Evolutionary conservation across 2,329 filamentous ascomycete species (phyloP).

Genomic region (Blastomyces gilchristii): DNA sequence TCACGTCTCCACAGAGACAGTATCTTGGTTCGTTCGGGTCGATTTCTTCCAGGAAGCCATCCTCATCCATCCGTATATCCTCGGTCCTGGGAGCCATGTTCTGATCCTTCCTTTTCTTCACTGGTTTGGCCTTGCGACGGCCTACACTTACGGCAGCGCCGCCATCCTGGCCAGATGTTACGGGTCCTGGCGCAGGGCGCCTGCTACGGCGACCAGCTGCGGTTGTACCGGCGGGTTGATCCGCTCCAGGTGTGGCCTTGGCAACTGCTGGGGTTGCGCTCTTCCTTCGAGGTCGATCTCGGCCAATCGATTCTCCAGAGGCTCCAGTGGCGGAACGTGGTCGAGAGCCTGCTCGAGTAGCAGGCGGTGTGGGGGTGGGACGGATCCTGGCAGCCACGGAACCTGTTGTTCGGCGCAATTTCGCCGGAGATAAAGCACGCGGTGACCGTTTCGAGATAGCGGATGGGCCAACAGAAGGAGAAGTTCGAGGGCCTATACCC

Average conservation of each 20-base stretch:
- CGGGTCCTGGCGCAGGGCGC: constrained; percentile 49
- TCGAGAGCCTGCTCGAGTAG: constrained; percentile 21
- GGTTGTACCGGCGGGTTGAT: constrained; percentile 22
- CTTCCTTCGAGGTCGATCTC: constrained; percentile 31
- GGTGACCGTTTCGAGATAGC: constrained; percentile 11
- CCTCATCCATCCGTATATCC: constrained; percentile 38
- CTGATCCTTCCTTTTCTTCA: constrained; percentile 35
- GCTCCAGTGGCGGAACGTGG: constrained; percentile 14
- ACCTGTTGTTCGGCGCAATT: constrained; percentile 12
- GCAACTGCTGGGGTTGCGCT: constrained; percentile 32
- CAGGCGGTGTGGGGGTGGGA: constrained; percentile 17
- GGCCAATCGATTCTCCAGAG: constrained; percentile 11
- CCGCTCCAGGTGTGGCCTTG: constrained; percentile 29
- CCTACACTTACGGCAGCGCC: constrained; percentile 53
- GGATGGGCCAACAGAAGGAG: constrained; percentile 9
- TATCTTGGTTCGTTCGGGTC: constrained; percentile 55
- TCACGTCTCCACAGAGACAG: constrained; percentile 54
- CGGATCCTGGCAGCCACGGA: constrained; percentile 16
- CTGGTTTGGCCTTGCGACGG: constrained; percentile 47
- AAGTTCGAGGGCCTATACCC: neutral
- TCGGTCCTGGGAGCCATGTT: constrained; percentile 21
- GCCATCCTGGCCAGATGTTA: constrained; percentile 48
- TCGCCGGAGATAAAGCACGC: constrained; percentile 9
- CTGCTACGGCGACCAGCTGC: constrained; percentile 42
- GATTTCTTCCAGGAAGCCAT: constrained; percentile 42